phyloP scores from a whole-genome alignment of 148 eudicot species.

The Nepenthes gracilis region DNA sequence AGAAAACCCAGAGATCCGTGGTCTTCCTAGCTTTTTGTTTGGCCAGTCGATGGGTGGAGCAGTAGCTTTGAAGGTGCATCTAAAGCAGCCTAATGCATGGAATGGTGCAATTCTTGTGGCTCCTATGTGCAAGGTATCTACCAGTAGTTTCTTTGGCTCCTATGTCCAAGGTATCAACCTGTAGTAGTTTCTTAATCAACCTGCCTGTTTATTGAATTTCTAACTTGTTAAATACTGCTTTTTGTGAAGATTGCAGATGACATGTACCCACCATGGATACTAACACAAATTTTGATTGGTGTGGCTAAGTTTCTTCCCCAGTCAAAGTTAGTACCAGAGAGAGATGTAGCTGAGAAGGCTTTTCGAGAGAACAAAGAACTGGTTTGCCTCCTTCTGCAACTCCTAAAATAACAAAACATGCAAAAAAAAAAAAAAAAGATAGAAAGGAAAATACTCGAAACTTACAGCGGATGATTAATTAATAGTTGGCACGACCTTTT shows the following conservation, averaged over 20 bases:
- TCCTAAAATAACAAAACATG: background rate
- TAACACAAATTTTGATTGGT: conserved; percentile 54
- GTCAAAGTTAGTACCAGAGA: conserved; percentile 68
- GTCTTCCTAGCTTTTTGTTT: conserved; percentile 62
- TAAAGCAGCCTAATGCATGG: conserved; percentile 85
- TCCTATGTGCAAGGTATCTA: conserved; percentile 91
- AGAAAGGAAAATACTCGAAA: background rate
- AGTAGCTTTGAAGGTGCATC: conserved; percentile 75
- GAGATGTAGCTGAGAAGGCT: conserved; percentile 65
- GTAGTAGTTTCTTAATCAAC: conserved; percentile 1
- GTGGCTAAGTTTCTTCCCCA: conserved; percentile 72
- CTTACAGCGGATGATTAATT: background rate
- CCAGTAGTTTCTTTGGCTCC: conserved; percentile 42
- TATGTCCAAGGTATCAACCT: conserved; percentile 77
- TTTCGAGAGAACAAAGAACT: conserved; percentile 78
- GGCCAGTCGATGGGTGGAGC: conserved; percentile 99
- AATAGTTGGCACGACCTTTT: too few species aligned
- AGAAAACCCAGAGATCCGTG: conserved; percentile 55
- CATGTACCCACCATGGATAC: conserved; percentile 64
- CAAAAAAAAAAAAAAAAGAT: background rate
- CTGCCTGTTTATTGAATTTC: background rate
- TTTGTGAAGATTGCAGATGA: conserved; percentile 82
- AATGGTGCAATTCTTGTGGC: conserved; percentile 85
- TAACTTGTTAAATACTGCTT: conserved; percentile 2
- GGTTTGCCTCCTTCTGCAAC: conserved; percentile 27